Conservation (phyloP, 2,329 filamentous ascomycete species). For the Leptographium lundbergii region DNA sequence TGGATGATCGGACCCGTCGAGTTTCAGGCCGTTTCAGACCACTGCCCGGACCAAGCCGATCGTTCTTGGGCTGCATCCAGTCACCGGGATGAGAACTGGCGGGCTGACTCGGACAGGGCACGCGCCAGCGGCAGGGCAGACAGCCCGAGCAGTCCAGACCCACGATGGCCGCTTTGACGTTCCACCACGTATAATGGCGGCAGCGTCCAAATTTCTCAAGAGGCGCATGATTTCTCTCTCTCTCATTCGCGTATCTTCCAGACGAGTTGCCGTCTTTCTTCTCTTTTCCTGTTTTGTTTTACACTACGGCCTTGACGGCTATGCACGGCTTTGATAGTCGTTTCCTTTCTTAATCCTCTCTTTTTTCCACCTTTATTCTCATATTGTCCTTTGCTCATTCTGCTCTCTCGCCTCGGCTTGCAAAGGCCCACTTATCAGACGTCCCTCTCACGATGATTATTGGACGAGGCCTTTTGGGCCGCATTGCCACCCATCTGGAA, state of each 20-base stretch:
- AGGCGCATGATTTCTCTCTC: not conserved
- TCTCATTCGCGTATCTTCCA: not conserved
- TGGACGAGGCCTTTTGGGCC: not conserved
- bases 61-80: not conserved
- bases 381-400: not conserved
- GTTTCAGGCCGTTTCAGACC: constrained; percentile 10
- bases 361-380: not conserved
- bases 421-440: not conserved
- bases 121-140: not conserved
- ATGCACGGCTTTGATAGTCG: not conserved
- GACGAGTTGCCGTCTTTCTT: not conserved
- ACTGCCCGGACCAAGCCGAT: not conserved
- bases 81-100: not conserved
- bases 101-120: too few relatives aligned
- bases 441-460: not conserved
- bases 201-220: not conserved
- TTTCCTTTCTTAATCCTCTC: not conserved
- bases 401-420: not conserved
- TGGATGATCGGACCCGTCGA: too few relatives aligned
- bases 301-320: not conserved
- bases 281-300: not conserved
- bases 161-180: not conserved
- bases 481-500: not conserved
- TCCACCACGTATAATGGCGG: not conserved
- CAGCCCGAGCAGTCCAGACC: not conserved